These are phyloP conservation scores for Hymenoscyphus infarciens DNA, from an alignment of 2,329 filamentous ascomycete genomes.

Conservation along the genomic window DNA sequence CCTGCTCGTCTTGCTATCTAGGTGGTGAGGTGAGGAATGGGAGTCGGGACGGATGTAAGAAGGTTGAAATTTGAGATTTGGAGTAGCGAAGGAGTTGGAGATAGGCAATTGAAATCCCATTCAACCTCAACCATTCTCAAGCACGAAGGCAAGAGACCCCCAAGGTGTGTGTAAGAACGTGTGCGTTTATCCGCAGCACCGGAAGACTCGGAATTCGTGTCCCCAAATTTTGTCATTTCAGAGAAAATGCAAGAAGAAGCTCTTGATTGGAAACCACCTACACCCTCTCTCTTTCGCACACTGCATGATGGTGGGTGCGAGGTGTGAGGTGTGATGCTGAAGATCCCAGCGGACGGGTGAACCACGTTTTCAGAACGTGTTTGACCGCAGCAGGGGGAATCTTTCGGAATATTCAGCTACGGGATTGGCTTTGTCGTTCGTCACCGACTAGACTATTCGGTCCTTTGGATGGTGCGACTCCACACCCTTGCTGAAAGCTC, in stretches of 20 bases:
- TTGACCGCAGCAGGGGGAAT: slow-evolving; percentile 10
- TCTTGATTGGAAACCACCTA: not conserved
- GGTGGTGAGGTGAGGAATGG: not conserved
- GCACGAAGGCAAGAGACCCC: not conserved
- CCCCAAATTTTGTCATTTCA: not conserved
- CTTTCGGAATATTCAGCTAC: not conserved
- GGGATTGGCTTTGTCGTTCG: not conserved
- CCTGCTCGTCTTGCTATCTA: not conserved
- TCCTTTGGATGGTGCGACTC: slow-evolving; percentile 1
- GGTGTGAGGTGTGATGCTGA: not conserved
- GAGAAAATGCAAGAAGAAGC: not conserved
- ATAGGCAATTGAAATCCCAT: not conserved
- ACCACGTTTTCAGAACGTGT: slow-evolving; percentile 8
- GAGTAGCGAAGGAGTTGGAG: not conserved
- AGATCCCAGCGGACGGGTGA: not conserved
- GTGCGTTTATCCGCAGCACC: slow-evolving; percentile 1
- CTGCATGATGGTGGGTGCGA: not conserved
- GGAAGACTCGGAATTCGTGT: not conserved
- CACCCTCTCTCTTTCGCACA: not conserved
- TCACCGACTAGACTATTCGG: slow-evolving; percentile 5
- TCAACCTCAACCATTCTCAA: not conserved
- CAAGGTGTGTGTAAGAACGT: not conserved
- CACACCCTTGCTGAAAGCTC: not conserved
- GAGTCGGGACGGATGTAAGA: not conserved
- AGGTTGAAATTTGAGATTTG: not conserved